Conservation (phyloP, 306 rosid genomes). For the Prunus persica region DNA sequence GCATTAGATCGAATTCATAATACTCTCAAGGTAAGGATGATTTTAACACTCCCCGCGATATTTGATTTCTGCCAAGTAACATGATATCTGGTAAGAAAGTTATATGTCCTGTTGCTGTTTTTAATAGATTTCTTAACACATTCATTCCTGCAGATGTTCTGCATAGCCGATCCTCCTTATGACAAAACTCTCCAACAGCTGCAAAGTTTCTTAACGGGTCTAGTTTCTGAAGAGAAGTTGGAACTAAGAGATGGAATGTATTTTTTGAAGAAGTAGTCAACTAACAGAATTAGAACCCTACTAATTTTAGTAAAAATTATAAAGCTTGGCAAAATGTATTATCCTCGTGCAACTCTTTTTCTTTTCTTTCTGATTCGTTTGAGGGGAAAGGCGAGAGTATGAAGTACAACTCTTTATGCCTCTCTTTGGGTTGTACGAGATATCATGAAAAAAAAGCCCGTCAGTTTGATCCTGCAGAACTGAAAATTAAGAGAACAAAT, state of each 20-base stretch:
- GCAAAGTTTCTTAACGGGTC: constrained; percentile 80
- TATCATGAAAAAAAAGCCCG: too few species aligned
- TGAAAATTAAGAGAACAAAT: too few species aligned
- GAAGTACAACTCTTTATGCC: too few species aligned
- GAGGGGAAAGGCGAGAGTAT: too few species aligned
- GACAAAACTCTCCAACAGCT: constrained; percentile 92
- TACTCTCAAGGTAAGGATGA: constrained; percentile 79
- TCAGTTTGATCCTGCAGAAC: too few species aligned
- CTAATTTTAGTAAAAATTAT: background rate
- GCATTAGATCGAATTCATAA: constrained; percentile 89
- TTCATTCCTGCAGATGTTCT: constrained; percentile 68
- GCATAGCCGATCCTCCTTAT: constrained; percentile 80
- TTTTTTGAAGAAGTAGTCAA: constrained; percentile 52
- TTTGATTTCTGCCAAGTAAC: constrained; percentile 4
- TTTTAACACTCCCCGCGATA: background rate
- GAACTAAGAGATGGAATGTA: constrained; percentile 86
- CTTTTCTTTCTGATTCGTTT: too few species aligned
- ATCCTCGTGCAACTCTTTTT: background rate
- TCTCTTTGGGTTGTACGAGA: too few species aligned
- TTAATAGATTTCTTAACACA: background rate
- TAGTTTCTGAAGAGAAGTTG: constrained; percentile 82
- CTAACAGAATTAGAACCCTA: background rate
- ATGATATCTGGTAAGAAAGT: background rate
- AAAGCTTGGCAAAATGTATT: background rate
- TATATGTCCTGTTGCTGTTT: background rate